Evolutionary conservation across 495 filamentous ascomycete genomes (phyloP).

Genomic region (Penicillium ochrochloron): DNA sequence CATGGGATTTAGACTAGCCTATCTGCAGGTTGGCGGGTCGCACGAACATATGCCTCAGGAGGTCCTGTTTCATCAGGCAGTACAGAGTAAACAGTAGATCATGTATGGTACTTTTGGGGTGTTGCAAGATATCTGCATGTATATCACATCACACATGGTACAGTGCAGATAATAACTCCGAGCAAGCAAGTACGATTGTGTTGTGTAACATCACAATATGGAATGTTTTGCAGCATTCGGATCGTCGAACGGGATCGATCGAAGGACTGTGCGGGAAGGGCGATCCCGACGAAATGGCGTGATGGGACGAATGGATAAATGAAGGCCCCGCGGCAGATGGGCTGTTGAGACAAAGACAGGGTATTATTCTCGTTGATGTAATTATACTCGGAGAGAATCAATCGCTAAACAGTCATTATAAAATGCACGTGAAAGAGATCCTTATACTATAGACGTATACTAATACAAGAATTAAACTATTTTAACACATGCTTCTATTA

Average conservation of each 20-base stretch:
- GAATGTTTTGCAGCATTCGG: conserved; percentile 27
- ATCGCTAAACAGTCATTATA: neutral
- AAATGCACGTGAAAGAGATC: neutral
- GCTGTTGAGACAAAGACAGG: neutral
- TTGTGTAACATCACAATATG: conserved; percentile 18
- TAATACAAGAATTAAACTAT: neutral
- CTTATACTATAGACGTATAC: neutral
- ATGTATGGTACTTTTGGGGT: neutral
- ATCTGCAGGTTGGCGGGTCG: neutral
- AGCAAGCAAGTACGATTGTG: conserved; percentile 7
- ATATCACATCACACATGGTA: neutral
- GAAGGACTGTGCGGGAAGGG: conserved; percentile 22
- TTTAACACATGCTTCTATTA: neutral
- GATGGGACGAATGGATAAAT: conserved; percentile 24
- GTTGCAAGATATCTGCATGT: neutral
- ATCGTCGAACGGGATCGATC: conserved; percentile 26
- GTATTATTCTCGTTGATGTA: neutral
- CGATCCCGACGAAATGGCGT: conserved; percentile 36
- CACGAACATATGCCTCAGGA: neutral
- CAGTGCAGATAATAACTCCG: neutral
- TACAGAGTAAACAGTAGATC: neutral
- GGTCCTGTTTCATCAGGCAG: neutral
- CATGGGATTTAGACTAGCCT: neutral
- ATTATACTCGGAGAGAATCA: neutral
- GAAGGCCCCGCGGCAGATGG: conserved; percentile 8